A percentile compares a stretch with the other conserved stretches of the same genome.
These are phyloP conservation scores for Bryum argenteum DNA, from an alignment of 225 moss, liverwort and hornwort genomes.

Conservation along the genomic window DNA sequence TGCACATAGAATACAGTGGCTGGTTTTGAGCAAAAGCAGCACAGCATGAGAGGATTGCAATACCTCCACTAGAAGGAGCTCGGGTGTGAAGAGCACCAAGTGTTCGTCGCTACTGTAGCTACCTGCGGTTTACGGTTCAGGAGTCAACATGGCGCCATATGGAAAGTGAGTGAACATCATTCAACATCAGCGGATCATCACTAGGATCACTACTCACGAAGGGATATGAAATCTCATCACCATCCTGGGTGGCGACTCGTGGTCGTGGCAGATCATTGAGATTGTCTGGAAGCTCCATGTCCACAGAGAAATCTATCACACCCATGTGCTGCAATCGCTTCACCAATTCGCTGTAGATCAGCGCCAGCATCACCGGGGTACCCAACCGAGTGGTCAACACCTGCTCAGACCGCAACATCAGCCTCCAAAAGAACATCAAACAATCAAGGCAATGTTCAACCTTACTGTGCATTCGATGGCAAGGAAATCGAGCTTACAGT, in stretches of 20 bases:
- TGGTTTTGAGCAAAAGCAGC: too few species aligned
- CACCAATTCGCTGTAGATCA: constrained; percentile 92
- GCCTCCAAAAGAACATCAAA: background rate
- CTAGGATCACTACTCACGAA: background rate
- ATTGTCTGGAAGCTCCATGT: constrained; percentile 56
- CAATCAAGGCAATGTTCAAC: background rate
- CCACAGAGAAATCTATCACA: constrained; percentile 72
- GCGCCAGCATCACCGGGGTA: constrained; percentile 90
- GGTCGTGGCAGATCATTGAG: constrained; percentile 57
- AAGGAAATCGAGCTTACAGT: constrained; percentile 53
- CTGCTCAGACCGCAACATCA: constrained; percentile 23
- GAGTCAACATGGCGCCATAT: too few species aligned
- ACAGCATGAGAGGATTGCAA: background rate
- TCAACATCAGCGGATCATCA: background rate
- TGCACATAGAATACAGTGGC: too few species aligned
- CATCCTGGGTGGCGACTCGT: constrained; percentile 53
- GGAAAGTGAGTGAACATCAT: background rate
- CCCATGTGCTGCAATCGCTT: constrained; percentile 74
- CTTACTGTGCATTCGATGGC: too few species aligned
- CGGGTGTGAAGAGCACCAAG: constrained; percentile 53
- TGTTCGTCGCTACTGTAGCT: constrained; percentile 34
- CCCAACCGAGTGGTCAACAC: constrained; percentile 87
- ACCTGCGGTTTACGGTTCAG: constrained; percentile 32
- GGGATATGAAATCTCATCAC: constrained; percentile 33
- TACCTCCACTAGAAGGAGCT: constrained; percentile 62